These are phyloP conservation scores for Starmerella floricola DNA, from an alignment of 805 yeast species.

Conservation along the genomic window DNA sequence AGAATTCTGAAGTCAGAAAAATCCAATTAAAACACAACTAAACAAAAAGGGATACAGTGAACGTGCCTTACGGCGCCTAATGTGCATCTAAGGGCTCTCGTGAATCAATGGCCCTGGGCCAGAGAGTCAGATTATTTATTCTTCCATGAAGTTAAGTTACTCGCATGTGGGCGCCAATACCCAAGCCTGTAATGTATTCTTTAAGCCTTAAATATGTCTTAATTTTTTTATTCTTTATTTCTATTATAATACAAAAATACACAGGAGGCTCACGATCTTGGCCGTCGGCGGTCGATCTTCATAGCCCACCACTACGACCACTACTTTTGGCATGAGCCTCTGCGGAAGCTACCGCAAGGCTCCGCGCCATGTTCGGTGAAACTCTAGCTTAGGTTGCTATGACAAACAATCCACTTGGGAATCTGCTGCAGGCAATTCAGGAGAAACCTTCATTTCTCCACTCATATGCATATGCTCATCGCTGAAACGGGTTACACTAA, in stretches of 20 bases:
- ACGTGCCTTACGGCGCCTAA: constrained; percentile 14
- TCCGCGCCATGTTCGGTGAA: background rate
- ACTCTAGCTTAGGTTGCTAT: background rate
- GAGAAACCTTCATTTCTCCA: background rate
- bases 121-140: constrained; percentile 11
- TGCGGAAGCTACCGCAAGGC: too few species aligned
- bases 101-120: background rate
- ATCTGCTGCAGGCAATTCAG: background rate
- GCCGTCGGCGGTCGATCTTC: too few species aligned
- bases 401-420: background rate
- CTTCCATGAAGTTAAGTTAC: constrained; percentile 11
- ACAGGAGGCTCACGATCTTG: background rate
- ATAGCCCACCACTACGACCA: too few species aligned
- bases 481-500: background rate
- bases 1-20: background rate
- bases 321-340: too few species aligned
- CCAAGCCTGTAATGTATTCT: constrained; percentile 8
- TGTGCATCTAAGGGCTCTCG: constrained; percentile 6
- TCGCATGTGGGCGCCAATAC: constrained; percentile 14
- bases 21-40: background rate
- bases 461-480: background rate
- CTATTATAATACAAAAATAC: background rate
- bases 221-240: background rate
- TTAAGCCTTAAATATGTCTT: background rate
- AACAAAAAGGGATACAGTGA: constrained; percentile 6